Evolutionary conservation across 805 yeast species (phyloP).

Genomic region (Saccharomycopsis selenospora): DNA sequence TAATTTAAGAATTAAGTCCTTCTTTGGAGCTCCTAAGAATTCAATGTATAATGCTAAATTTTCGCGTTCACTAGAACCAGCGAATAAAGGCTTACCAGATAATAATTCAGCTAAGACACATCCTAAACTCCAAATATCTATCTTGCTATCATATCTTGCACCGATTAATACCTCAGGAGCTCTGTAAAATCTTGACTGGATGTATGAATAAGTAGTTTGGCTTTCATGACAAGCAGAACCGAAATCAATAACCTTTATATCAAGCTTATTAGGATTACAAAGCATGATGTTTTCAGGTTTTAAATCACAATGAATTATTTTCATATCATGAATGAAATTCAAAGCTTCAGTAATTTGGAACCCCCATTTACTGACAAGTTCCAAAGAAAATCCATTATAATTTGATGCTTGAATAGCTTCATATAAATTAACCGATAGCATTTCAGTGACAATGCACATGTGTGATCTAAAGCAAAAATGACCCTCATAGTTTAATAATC

Average conservation of each 20-base stretch:
- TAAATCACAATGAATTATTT: conserved; percentile 74
- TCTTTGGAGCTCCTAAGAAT: conserved; percentile 76
- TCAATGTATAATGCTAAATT: conserved; percentile 68
- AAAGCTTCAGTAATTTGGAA: conserved; percentile 53
- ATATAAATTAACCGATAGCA: conserved; percentile 58
- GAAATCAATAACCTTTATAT: conserved; percentile 70
- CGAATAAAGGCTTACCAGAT: conserved; percentile 78
- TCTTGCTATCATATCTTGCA: conserved; percentile 65
- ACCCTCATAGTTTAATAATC: conserved; percentile 49
- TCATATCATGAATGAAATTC: conserved; percentile 44
- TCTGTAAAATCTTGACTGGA: conserved; percentile 73
- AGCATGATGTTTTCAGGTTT: conserved; percentile 82
- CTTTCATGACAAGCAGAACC: conserved; percentile 59
- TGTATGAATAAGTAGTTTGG: conserved; percentile 72
- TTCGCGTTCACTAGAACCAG: conserved; percentile 77
- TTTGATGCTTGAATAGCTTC: conserved; percentile 46
- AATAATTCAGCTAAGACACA: conserved; percentile 84
- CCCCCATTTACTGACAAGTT: conserved; percentile 39
- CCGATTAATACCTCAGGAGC: conserved; percentile 76
- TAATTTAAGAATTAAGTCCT: conserved; percentile 32
- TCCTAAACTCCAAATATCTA: conserved; percentile 90
- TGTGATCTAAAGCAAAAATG: conserved; percentile 79
- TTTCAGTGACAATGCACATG: conserved; percentile 72
- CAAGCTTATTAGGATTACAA: conserved; percentile 32
- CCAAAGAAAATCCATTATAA: conserved; percentile 42